phyloP scores from a whole-genome alignment of 2,329 filamentous ascomycete species.

The Coniella vitis region DNA sequence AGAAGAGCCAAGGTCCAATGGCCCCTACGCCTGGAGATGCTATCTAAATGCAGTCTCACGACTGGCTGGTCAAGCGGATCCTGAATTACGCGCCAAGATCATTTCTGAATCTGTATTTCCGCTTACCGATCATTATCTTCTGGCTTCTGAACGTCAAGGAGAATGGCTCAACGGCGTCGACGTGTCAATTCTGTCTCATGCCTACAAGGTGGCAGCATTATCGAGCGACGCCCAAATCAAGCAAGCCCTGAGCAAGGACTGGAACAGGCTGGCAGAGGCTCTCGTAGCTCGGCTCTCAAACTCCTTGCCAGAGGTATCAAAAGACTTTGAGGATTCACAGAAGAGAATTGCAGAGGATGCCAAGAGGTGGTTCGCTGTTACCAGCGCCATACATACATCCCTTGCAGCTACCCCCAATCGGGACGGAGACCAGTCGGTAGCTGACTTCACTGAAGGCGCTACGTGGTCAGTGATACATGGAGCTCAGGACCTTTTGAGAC shows the following conservation, averaged over 20 bases:
- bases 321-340: constrained; percentile 69
- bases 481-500: constrained; percentile 36
- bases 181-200: constrained; percentile 36
- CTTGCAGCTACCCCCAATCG: constrained; percentile 18
- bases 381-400: constrained; percentile 34
- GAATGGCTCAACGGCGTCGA: constrained; percentile 30
- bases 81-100: constrained; percentile 37
- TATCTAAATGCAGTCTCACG: constrained; percentile 61
- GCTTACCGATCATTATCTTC: constrained; percentile 48
- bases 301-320: constrained; percentile 76
- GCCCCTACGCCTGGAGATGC: constrained; percentile 62
- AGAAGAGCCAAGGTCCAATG: constrained; percentile 67
- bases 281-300: constrained; percentile 63
- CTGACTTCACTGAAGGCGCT: constrained; percentile 23
- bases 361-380: constrained; percentile 59
- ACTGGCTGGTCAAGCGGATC: constrained; percentile 39
- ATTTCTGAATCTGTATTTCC: constrained; percentile 46
- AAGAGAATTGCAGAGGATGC: constrained; percentile 59
- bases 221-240: constrained; percentile 36
- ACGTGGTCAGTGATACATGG: constrained; percentile 29
- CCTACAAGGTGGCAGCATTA: constrained; percentile 38
- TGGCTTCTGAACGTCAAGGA: constrained; percentile 31
- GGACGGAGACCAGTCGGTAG: constrained; percentile 17
- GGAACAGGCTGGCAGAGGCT: constrained; percentile 53
- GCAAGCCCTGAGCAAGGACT: constrained; percentile 47